Percentiles rank a stretch among this genome's conserved stretches.
Evolutionary conservation across 208 protist genomes (phyloP).

Genomic region (Acanthamoeba triangularis): DNA sequence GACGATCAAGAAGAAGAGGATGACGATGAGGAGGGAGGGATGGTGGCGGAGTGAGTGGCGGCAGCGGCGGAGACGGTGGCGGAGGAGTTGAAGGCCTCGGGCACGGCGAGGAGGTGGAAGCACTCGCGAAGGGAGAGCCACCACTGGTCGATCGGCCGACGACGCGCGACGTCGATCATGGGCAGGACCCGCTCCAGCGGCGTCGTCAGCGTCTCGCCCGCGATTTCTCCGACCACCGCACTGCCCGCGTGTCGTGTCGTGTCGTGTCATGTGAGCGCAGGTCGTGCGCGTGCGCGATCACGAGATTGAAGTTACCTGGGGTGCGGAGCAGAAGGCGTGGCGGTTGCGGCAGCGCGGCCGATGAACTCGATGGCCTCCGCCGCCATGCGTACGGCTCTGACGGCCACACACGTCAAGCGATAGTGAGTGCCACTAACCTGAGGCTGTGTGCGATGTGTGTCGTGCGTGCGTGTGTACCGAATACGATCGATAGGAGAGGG

Average conservation of each 20-base stretch:
- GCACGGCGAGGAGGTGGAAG: constrained; percentile 59
- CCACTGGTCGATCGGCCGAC: constrained; percentile 34
- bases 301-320: background rate
- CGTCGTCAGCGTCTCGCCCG: constrained; percentile 31
- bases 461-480: background rate
- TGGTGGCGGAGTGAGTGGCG: too few relatives aligned
- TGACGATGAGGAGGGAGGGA: background rate
- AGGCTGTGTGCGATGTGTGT: background rate
- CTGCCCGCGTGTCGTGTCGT: background rate
- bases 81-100: background rate
- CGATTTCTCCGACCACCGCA: constrained; percentile 31
- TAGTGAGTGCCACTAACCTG: background rate
- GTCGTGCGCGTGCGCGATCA: background rate
- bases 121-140: background rate
- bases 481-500: constrained; percentile 87
- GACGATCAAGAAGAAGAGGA: background rate
- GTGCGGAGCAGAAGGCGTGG: background rate
- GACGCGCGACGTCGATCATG: constrained; percentile 16
- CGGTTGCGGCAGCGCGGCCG: background rate
- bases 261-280: background rate
- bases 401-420: background rate
- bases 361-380: constrained; percentile 1
- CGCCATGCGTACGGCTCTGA: constrained; percentile 13
- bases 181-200: background rate
- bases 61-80: too few relatives aligned